Conservation (phyloP, 1,284 basidiomycete genomes). For the Ganoderma resinaceum region DNA sequence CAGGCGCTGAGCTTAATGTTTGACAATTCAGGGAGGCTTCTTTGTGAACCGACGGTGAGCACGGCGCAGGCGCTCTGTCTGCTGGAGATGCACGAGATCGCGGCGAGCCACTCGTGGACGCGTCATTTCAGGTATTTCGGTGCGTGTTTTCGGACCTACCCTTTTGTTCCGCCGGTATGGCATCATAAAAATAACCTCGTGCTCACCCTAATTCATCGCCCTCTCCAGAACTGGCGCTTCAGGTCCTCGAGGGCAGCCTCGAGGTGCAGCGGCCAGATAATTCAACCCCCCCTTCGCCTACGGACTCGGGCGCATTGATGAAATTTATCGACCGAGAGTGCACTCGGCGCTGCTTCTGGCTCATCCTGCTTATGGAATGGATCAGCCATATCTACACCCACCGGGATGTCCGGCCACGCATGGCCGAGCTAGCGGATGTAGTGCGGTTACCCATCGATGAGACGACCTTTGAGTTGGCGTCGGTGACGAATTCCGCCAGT, state of each 20-base stretch:
- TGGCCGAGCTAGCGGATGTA: conserved; percentile 53
- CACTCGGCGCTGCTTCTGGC: conserved; percentile 79
- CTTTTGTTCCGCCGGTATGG: background rate
- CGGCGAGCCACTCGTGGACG: conserved; percentile 49
- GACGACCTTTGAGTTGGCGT: conserved; percentile 74
- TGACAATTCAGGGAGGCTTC: conserved; percentile 64
- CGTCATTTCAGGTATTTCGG: conserved; percentile 45
- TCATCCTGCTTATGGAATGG: conserved; percentile 61
- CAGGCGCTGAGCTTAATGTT: conserved; percentile 76
- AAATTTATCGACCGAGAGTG: conserved; percentile 73
- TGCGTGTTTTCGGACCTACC: conserved; percentile 28
- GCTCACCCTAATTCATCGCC: conserved; percentile 5
- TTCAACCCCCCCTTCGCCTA: conserved; percentile 56
- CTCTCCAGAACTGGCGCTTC: conserved; percentile 63
- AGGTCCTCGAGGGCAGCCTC: conserved; percentile 70
- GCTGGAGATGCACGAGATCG: conserved; percentile 71
- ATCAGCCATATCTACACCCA: conserved; percentile 42
- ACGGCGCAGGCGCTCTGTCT: conserved; percentile 77
- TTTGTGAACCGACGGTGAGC: conserved; percentile 60
- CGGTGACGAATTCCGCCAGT: conserved; percentile 70
- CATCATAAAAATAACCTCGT: background rate
- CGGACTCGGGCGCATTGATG: conserved; percentile 54
- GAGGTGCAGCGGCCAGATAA: conserved; percentile 67
- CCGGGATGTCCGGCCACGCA: conserved; percentile 39
- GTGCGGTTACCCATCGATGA: conserved; percentile 78